Evolutionary conservation across 352 stramenopile genomes (phyloP).

Genomic region (Phytophthora ramorum): DNA sequence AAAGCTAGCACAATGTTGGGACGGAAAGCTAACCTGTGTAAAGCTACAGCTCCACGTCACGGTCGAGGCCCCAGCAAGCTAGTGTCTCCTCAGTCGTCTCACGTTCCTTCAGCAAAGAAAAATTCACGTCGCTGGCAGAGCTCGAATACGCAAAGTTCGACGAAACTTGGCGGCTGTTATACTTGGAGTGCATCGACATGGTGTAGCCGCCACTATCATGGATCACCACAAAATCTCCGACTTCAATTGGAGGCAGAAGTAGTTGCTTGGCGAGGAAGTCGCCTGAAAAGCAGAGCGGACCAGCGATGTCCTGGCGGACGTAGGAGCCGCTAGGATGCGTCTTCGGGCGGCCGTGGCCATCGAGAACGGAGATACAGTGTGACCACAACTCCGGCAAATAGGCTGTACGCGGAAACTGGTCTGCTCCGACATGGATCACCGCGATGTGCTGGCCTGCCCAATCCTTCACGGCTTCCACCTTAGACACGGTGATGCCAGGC

Average conservation of each 20-base stretch:
- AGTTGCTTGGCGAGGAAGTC: constrained; percentile 89
- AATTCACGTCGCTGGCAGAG: constrained; percentile 36
- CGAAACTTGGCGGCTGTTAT: constrained; percentile 86
- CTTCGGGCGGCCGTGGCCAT: constrained; percentile 56
- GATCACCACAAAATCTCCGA: constrained; percentile 84
- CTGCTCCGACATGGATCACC: constrained; percentile 90
- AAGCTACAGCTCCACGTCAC: constrained; percentile 43
- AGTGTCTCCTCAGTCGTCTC: constrained; percentile 76
- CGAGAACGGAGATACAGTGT: constrained; percentile 85
- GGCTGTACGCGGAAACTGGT: constrained; percentile 90
- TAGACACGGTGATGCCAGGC: constrained; percentile 83
- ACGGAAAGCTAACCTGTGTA: not conserved
- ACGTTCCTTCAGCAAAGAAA: constrained; percentile 68
- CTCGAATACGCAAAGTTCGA: constrained; percentile 70
- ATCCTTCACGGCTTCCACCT: constrained; percentile 91
- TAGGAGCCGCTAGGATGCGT: constrained; percentile 37
- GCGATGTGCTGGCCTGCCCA: constrained; percentile 81
- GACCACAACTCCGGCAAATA: constrained; percentile 89
- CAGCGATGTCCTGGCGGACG: constrained; percentile 86
- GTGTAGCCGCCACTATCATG: constrained; percentile 91
- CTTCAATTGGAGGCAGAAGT: constrained; percentile 72
- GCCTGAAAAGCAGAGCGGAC: constrained; percentile 93
- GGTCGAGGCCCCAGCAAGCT: constrained; percentile 72
- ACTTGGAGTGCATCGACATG: constrained; percentile 89
- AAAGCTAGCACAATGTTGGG: not conserved